A percentile compares a stretch with the other conserved stretches of the same genome.
These are phyloP conservation scores for Cucumis variabilis DNA, from an alignment of 331 rosid genomes.

Conservation along the genomic window DNA sequence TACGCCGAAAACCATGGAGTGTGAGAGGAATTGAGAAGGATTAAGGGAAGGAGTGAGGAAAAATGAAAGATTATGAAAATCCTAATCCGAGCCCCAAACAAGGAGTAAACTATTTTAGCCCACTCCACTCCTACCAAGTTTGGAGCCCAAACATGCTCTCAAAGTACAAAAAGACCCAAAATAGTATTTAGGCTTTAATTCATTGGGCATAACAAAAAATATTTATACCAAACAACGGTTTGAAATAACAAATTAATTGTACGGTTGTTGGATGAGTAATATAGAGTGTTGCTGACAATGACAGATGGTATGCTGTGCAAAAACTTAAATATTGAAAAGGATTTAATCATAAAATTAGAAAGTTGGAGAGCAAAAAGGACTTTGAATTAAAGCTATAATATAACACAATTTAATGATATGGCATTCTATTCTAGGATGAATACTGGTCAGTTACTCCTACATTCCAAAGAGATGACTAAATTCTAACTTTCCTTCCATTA, in stretches of 20 bases:
- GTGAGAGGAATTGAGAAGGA: no score
- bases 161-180: no score
- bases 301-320: neutral
- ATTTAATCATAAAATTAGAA: neutral
- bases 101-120: no score
- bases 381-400: neutral
- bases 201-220: no score
- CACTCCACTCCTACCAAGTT: no score
- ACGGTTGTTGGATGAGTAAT: neutral
- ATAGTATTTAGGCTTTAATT: no score
- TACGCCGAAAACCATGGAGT: no score
- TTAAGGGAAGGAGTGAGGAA: no score
- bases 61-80: no score
- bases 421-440: neutral
- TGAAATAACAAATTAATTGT: no score
- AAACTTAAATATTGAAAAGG: neutral
- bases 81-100: no score
- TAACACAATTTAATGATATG: slow-evolving; percentile 16
- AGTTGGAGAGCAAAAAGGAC: neutral
- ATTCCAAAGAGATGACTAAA: neutral
- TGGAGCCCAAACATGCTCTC: no score
- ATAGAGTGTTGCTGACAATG: neutral
- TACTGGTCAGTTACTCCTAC: neutral
- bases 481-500: slow-evolving; percentile 16
- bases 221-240: neutral